Base-by-base conservation (phyloP, 371 early-diverging fungal species). In the Furculomyces boomerangus region DNA sequence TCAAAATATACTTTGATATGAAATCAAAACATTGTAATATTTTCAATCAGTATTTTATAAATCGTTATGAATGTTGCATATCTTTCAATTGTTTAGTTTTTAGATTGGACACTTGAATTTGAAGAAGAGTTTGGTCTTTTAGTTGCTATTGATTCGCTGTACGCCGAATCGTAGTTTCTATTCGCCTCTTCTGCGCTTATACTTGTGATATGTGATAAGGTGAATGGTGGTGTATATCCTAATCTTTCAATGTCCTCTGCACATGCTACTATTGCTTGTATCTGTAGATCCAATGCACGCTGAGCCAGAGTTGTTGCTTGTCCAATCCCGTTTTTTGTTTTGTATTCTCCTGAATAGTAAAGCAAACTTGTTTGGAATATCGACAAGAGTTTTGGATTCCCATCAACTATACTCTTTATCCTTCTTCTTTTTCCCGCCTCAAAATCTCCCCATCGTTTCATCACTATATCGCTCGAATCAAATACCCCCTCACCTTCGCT, bases 381-480 rank as follows among this genome's bases (percentile, higher is more conserved):
- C 7, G 22, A 20, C 5, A 30, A 16, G 1, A 67, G 58, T n/a
- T 57, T 55, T 20, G 67, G 67, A 14, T 57, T 63, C 0, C 59
- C 58, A 1, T 61, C 62, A 3, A 67, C 47, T 18, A 67, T 67
- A 2, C 57, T 55, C 56, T 67, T 63, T 2, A 65, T 60, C 60
- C 63, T 64, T 47, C 68, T 59, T 14, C 61, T 57, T 35, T 83
- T 78, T 29, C 78, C 78, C 53, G 82, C 75, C 58, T 87, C 87
- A 59, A 81, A 87, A 50, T 88, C 86, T 57, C 83, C 80, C 89
- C 88, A 89, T 2, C 84, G 77, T 62, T 84, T 84, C 71, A 88
- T 73, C 10, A 82, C 78, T 3, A 89, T 83, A 54, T 75, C 73
- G 29, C 74, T 74, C 13, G 81, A 74, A 54, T 86, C 85, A 68